Conservation (phyloP, 2,329 filamentous ascomycete species). For the Verticillium albo-atrum region DNA sequence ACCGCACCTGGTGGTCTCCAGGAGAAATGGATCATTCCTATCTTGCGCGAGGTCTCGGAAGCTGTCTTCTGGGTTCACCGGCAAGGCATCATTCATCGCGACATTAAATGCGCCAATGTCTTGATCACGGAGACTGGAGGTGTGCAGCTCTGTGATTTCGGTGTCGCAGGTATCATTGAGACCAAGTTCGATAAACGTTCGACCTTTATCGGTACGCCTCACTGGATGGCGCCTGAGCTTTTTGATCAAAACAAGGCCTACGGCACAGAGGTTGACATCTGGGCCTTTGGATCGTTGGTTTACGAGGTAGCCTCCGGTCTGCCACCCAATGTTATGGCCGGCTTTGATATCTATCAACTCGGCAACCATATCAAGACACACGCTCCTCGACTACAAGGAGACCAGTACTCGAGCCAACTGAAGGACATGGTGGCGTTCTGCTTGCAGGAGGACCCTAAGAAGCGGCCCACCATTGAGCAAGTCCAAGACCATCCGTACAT, state of each 20-base stretch:
- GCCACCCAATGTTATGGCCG: conserved; percentile 63
- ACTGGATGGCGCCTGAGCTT: conserved; percentile 84
- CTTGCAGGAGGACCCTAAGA: conserved; percentile 61
- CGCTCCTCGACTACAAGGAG: conserved; percentile 65
- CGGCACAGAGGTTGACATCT: conserved; percentile 73
- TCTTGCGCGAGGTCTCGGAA: conserved; percentile 61
- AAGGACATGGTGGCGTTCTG: conserved; percentile 70
- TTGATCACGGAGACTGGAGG: conserved; percentile 71
- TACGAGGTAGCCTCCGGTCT: conserved; percentile 77
- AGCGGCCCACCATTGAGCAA: conserved; percentile 65
- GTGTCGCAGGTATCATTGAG: conserved; percentile 74
- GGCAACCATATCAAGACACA: conserved; percentile 55
- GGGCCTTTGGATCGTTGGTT: conserved; percentile 78
- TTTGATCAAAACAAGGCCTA: conserved; percentile 62
- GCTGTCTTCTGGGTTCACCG: conserved; percentile 65
- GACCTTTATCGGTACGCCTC: conserved; percentile 76
- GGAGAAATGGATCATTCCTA: conserved; percentile 67
- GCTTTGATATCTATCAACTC: conserved; percentile 39
- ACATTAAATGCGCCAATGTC: conserved; percentile 75
- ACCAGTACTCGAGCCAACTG: conserved; percentile 64
- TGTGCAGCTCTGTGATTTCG: conserved; percentile 81
- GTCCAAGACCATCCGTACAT: conserved; percentile 69
- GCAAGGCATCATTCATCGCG: conserved; percentile 65
- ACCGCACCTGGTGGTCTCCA: conserved; percentile 60
- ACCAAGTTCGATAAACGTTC: conserved; percentile 71